Base-by-base conservation (phyloP, 768 basidiomycete species). In the Albatrellus ellisii region DNA sequence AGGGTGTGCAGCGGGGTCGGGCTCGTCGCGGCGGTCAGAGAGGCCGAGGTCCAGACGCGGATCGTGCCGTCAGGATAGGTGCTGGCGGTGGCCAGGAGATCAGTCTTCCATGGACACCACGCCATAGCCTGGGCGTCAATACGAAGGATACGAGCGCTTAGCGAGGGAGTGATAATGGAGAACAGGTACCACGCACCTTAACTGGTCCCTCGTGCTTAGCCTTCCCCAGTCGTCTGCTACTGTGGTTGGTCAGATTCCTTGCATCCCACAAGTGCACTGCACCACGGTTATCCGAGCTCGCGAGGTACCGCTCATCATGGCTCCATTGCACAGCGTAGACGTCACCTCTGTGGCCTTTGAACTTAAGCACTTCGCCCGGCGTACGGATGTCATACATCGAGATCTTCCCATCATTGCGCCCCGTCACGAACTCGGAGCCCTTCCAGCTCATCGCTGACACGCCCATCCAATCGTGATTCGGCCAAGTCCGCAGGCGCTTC, bases 81-180 rank as follows among this genome's bases (percentile, higher is more conserved):
- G 10, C 79, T 75, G 12, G 79, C 80, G 1, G 77, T 72, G 4
- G 81, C 80, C 22, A 83, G 63, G 4, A 84, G 62, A 42, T 72
- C 72, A 4, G 66, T 63, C 49, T 80, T 75, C 80, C 80, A 83
- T 0, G 80, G 79, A 50, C 77, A 77, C 80, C 80, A 83, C 0
- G 78, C 72, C 36, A 83, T 60, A 1, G 81, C 80, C 79, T 82
- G 38, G 31, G 14, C 7, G 31, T 18, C n/a, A 32, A 6, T 14
- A 32, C 14, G n/a, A n/a, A 17, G 7, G 29, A 7, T 38, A 32
- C 39, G 26, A 5, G 31, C 28, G 33, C 14, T 20, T 27, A 32
- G 38, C 28, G 4, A 44, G 40, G 14, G 2, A 6, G 15, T 36
- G 14, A 20, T 14, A 14, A 17, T 18, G 25, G 25, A 11, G 20